Evolutionary conservation across 371 early-diverging fungal species (phyloP).

Genomic region (Lichtheimia hyalospora): DNA sequence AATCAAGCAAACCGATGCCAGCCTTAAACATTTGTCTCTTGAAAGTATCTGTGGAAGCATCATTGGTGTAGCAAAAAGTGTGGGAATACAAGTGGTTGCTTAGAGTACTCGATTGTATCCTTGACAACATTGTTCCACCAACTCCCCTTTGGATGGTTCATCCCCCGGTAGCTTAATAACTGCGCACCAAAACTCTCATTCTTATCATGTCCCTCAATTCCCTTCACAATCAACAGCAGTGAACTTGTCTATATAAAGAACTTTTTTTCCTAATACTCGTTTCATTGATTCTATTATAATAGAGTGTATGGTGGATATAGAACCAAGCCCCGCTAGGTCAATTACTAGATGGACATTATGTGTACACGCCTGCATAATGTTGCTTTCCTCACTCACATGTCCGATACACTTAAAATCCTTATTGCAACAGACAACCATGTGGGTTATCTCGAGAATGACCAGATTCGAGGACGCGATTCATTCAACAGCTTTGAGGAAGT

Average conservation of each 20-base stretch:
- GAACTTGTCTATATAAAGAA: too few relatives aligned
- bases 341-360: too few relatives aligned
- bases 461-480: slow-evolving; percentile 90
- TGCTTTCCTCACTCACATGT: too few relatives aligned
- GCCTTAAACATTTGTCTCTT: slow-evolving; percentile 72
- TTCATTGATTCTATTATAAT: too few relatives aligned
- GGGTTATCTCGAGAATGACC: slow-evolving; percentile 96
- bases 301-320: too few relatives aligned
- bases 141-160: neutral
- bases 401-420: slow-evolving; percentile 58
- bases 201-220: too few relatives aligned
- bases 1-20: slow-evolving; percentile 84
- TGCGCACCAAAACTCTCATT: too few relatives aligned
- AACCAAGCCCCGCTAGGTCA: too few relatives aligned
- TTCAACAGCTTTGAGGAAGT: slow-evolving; percentile 96
- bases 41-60: slow-evolving; percentile 75
- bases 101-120: slow-evolving; percentile 19
- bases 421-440: slow-evolving; percentile 98
- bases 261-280: too few relatives aligned
- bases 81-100: slow-evolving; percentile 86
- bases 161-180: too few relatives aligned
- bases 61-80: slow-evolving; percentile 79
- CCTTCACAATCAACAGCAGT: too few relatives aligned
- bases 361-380: too few relatives aligned
- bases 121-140: neutral